A percentile compares a stretch with the other conserved stretches of the same genome.
Conservation (phyloP, 495 filamentous ascomycete species). For the Penicillium pulvis region DNA sequence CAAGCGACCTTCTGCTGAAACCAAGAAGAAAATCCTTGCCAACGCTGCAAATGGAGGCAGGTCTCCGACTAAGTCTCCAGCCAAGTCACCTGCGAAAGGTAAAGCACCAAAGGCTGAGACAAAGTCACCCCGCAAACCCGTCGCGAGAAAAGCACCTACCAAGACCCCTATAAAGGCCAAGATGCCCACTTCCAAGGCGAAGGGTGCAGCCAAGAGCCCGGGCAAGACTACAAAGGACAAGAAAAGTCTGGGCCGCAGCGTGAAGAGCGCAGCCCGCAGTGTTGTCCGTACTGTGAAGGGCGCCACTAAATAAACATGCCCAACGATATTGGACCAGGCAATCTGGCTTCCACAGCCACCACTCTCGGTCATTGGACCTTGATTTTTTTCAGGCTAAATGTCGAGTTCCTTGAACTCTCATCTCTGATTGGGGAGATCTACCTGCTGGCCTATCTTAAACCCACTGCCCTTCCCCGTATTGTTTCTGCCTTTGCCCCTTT, state of each 20-base stretch:
- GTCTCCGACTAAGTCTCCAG: slow-evolving; percentile 14
- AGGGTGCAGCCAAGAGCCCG: slow-evolving; percentile 10
- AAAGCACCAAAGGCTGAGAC: slow-evolving; percentile 16
- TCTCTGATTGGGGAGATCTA: not conserved
- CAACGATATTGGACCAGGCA: not conserved
- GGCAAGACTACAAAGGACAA: slow-evolving; percentile 8
- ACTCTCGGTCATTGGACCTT: not conserved
- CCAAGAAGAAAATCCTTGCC: slow-evolving; percentile 37
- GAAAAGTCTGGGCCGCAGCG: slow-evolving; percentile 11
- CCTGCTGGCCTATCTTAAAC: not conserved
- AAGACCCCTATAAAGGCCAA: slow-evolving; percentile 18
- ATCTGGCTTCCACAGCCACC: not conserved
- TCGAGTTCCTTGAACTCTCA: not conserved
- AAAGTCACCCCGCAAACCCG: slow-evolving; percentile 24
- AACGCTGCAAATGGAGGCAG: slow-evolving; percentile 29
- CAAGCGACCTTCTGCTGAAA: slow-evolving; percentile 38
- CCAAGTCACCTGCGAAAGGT: slow-evolving; percentile 12
- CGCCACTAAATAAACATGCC: slow-evolving; percentile 17
- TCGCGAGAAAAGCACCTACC: slow-evolving; percentile 17
- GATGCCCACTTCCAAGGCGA: slow-evolving; percentile 15
- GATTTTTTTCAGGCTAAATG: not conserved
- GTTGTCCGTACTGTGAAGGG: slow-evolving; percentile 23
- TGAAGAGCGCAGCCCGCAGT: slow-evolving; percentile 23
- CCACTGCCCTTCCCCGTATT: not conserved
- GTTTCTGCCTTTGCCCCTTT: not conserved